phyloP scores from a whole-genome alignment of 2,329 filamentous ascomycete genomes.

The Fusarium succisae region DNA sequence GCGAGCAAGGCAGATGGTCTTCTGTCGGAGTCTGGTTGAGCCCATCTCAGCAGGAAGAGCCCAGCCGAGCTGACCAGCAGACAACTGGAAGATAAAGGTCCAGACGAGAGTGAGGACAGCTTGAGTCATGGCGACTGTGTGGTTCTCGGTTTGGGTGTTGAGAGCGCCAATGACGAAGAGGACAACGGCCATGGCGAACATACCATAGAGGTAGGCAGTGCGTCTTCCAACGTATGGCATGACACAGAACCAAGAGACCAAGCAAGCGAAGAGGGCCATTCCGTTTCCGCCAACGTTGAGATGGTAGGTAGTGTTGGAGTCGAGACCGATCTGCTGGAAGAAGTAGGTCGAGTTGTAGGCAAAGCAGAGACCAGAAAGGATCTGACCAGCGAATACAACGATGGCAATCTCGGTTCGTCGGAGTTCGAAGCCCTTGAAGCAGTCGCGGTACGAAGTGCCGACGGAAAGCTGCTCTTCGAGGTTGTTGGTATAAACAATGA shows the following conservation, averaged over 20 bases:
- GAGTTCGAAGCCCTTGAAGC: slow-evolving; percentile 54
- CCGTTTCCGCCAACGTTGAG: slow-evolving; percentile 52
- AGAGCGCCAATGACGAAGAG: slow-evolving; percentile 56
- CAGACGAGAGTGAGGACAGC: slow-evolving; percentile 49
- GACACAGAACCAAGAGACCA: slow-evolving; percentile 54
- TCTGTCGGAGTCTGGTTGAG: slow-evolving; percentile 45
- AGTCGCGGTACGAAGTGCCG: slow-evolving; percentile 54
- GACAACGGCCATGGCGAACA: slow-evolving; percentile 50
- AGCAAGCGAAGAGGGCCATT: slow-evolving; percentile 55
- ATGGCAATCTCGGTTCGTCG: slow-evolving; percentile 51
- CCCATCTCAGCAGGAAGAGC: slow-evolving; percentile 46
- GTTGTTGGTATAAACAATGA: slow-evolving; percentile 56
- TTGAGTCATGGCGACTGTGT: slow-evolving; percentile 46
- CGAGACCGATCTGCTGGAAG: slow-evolving; percentile 51
- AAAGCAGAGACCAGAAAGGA: slow-evolving; percentile 49
- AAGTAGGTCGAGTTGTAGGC: slow-evolving; percentile 55
- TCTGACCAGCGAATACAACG: slow-evolving; percentile 49
- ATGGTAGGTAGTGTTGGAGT: slow-evolving; percentile 43
- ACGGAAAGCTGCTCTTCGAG: slow-evolving; percentile 49
- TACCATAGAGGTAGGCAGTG: slow-evolving; percentile 56
- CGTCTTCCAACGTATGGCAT: slow-evolving; percentile 56
- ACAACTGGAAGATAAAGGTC: slow-evolving; percentile 49
- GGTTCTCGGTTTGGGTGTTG: slow-evolving; percentile 45
- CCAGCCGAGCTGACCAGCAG: slow-evolving; percentile 51
- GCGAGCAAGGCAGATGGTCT: slow-evolving; percentile 47